Evolutionary conservation across 257 asterid species (phyloP).

Genomic region (Fraxinus anomala): DNA sequence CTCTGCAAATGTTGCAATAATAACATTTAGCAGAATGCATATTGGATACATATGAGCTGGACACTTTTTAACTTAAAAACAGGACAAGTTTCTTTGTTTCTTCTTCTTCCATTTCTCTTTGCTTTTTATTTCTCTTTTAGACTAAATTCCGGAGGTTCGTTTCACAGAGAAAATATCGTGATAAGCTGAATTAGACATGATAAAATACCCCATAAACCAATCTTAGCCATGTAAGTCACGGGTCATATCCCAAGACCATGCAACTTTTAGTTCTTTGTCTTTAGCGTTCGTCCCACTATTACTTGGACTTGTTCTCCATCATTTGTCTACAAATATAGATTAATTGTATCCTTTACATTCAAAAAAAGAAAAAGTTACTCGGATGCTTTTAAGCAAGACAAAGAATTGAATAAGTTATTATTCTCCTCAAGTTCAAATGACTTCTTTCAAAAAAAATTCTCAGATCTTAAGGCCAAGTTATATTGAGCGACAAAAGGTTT

Average conservation of each 20-base stretch:
- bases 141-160: background rate
- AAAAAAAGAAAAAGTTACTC: background rate
- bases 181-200: background rate
- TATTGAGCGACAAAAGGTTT: background rate
- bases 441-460: too few species aligned
- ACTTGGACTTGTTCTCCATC: background rate
- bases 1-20: conserved; percentile 45
- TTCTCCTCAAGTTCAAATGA: background rate
- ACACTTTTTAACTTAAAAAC: background rate
- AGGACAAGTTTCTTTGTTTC: background rate
- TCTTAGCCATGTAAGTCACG: background rate
- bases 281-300: background rate
- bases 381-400: background rate
- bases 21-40: background rate
- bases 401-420: too few species aligned
- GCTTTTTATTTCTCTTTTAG: background rate
- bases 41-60: background rate
- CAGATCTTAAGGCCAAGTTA: background rate
- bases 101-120: background rate
- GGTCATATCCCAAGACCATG: background rate
- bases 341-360: background rate
- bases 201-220: background rate
- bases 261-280: background rate
- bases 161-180: background rate
- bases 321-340: background rate